Conservation (phyloP, 2,329 filamentous ascomycete species). For the Chaetothyriales sp. region DNA sequence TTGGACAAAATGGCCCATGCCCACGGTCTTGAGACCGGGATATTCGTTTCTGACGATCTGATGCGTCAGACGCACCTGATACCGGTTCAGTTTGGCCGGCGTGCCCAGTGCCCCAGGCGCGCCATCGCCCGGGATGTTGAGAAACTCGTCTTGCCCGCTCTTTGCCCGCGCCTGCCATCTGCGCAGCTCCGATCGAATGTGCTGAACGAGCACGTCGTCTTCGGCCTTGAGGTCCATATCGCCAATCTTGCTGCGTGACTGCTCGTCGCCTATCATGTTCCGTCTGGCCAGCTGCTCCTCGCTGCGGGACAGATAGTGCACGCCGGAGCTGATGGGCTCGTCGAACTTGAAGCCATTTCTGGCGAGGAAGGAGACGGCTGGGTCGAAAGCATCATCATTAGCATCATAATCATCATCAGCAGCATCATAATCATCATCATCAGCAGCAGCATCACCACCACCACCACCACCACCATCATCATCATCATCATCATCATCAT, state of each 20-base stretch:
- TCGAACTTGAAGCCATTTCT: constrained; percentile 46
- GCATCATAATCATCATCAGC: too few species aligned
- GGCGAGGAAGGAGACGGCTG: constrained; percentile 48
- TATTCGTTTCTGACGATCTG: constrained; percentile 53
- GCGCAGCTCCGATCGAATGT: constrained; percentile 23
- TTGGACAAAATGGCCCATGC: constrained; percentile 27
- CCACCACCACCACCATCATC: too few species aligned
- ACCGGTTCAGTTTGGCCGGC: constrained; percentile 36
- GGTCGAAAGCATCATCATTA: constrained; percentile 1
- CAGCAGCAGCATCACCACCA: too few species aligned
- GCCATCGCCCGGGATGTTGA: constrained; percentile 32
- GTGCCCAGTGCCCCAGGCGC: constrained; percentile 11
- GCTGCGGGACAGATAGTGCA: constrained; percentile 48
- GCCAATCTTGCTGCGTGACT: constrained; percentile 17
- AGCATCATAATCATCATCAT: too few species aligned
- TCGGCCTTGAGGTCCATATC: constrained; percentile 43
- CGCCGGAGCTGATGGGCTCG: constrained; percentile 41
- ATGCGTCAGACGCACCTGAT: constrained; percentile 52
- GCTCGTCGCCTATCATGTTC: constrained; percentile 30
- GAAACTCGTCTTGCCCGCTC: constrained; percentile 24
- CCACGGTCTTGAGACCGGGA: constrained; percentile 27
- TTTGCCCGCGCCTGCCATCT: constrained; percentile 32
- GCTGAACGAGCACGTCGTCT: constrained; percentile 35
- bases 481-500: too few species aligned
- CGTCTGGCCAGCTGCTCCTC: constrained; percentile 40